Evolutionary conservation across 805 yeast species (phyloP).

Genomic region (Saturnispora galanensis): DNA sequence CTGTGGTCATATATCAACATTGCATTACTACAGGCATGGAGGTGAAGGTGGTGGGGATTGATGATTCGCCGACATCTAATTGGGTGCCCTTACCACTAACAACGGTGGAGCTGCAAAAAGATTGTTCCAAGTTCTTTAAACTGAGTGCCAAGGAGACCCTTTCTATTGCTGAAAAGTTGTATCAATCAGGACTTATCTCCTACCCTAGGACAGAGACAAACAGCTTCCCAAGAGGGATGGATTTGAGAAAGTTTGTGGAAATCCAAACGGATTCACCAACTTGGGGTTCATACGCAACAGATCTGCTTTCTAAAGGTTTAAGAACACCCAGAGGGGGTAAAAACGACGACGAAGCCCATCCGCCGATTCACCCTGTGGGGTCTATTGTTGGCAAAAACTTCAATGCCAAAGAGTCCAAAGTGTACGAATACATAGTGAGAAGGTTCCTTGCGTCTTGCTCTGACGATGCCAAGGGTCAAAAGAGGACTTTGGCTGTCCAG

Average conservation of each 20-base stretch:
- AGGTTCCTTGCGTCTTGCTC: constrained; percentile 90
- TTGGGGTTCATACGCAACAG: constrained; percentile 69
- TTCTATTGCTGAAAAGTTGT: constrained; percentile 72
- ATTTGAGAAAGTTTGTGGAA: constrained; percentile 49
- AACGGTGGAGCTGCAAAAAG: constrained; percentile 86
- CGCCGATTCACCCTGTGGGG: constrained; percentile 81
- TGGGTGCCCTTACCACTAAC: constrained; percentile 86
- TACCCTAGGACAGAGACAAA: constrained; percentile 99
- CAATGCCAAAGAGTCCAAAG: constrained; percentile 46
- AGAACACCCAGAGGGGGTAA: constrained; percentile 69
- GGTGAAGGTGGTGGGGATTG: constrained; percentile 43
- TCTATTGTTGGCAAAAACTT: constrained; percentile 17
- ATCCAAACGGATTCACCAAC: constrained; percentile 43
- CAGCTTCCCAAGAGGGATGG: constrained; percentile 67
- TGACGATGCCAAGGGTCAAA: constrained; percentile 74
- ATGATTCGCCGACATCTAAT: constrained; percentile 57
- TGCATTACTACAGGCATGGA: constrained; percentile 40
- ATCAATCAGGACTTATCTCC: constrained; percentile 77
- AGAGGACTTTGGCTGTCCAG: constrained; percentile 47
- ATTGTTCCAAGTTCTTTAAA: constrained; percentile 65
- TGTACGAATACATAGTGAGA: constrained; percentile 79
- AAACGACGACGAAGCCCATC: constrained; percentile 93
- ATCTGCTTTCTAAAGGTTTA: constrained; percentile 35
- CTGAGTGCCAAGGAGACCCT: constrained; percentile 74
- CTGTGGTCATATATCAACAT: constrained; percentile 53